These are phyloP conservation scores for Mycosphaerella sp. DNA, from an alignment of 2,329 filamentous ascomycete genomes.

Conservation along the genomic window DNA sequence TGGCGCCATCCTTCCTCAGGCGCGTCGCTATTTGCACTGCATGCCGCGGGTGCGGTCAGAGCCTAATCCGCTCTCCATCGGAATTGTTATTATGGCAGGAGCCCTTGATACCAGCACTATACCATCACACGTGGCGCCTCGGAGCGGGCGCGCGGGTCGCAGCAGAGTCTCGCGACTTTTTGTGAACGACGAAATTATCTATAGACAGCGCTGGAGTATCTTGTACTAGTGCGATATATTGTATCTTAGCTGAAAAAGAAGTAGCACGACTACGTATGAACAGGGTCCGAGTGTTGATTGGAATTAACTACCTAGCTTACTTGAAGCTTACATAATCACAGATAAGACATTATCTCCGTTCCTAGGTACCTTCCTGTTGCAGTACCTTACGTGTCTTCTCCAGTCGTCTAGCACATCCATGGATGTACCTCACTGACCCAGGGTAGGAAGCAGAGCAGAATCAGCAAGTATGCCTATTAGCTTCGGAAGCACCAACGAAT, in stretches of 20 bases:
- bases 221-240: background rate
- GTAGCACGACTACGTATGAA: background rate
- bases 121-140: conserved; percentile 19
- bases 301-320: background rate
- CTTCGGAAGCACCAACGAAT: no score
- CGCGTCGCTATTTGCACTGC: background rate
- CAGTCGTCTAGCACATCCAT: no score
- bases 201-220: conserved; percentile 1
- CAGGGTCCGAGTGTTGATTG: background rate
- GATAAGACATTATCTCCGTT: no score
- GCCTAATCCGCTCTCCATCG: background rate
- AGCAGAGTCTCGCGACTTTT: conserved; percentile 7
- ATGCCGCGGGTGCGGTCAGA: background rate
- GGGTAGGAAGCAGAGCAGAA: no score
- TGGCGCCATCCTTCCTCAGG: background rate
- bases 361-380: no score
- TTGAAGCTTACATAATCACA: background rate
- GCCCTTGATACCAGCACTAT: conserved; percentile 17
- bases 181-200: background rate
- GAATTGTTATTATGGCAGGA: conserved; percentile 1
- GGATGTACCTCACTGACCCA: no score
- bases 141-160: background rate
- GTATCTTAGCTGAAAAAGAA: conserved; percentile 6
- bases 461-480: no score
- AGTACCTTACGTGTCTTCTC: no score